Evolutionary conservation across 768 basidiomycete genomes (phyloP), one percentile per base, ranked within the genome.

Genomic region (Gymnopilus junonius): DNA sequence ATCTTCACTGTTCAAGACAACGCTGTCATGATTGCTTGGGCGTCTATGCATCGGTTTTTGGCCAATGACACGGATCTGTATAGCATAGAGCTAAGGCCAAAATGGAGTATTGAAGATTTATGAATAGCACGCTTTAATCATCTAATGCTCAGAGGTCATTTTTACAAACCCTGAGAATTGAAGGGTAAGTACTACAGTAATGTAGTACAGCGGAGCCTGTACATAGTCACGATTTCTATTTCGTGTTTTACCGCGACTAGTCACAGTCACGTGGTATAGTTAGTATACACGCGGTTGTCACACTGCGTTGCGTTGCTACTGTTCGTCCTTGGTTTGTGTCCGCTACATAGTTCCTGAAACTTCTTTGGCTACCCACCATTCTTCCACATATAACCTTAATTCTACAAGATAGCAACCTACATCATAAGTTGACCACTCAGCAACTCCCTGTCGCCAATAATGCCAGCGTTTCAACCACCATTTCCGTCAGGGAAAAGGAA

Each of bases 11-110:
- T 23, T 39, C 0, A 66, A 96, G 97, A 98, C 70, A 99, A 98
- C 73, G 97, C 97, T 0, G 96, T 87, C 8, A 99, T 99, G 97
- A 93, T 98, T 67, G 97, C 86, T 2, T 97, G 91, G 92, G 92
- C 95, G 3, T 89, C 93, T 0, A 90, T 96, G 84, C 78, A 89
- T 68, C 86, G 95, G 12, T 92, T 97, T 64, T 80, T 90, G 25
- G 78, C 77, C 0, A 79, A 78, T 3, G 87, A 90, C 61, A 76
- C 82, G 45, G 90, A 90, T 68, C 78, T 83, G 8, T 93, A 89
- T 65, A 78, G 82, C 23, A 80, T 91, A 14, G 83, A 83, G 21
- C 76, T 90, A 7, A 78, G 82, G 32, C 77, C 92, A 15, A 90
- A 89, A 71, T 99, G 96, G 96, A 86, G 82, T 55, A 85, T 97